Base-by-base conservation (phyloP, 2,329 filamentous ascomycete genomes). In the Xylaria sp. region DNA sequence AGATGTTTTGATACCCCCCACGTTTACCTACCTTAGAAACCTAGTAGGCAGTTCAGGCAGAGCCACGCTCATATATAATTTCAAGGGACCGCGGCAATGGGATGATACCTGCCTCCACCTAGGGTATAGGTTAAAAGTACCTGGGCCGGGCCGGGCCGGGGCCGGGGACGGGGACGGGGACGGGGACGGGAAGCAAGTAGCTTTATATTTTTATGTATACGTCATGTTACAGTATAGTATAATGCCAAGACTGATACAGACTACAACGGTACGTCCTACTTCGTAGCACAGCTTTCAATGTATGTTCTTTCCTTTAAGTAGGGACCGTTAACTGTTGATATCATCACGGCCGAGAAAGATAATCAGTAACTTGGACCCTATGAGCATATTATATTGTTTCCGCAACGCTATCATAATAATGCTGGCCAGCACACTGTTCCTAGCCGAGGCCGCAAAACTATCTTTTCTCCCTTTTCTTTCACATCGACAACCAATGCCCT, bases 1-100 rank as follows among this genome's bases (percentile, higher is more conserved):
- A 48, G 52, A 47, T 44, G 44, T 56, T 48, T 59, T 45, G 56
- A 59, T 61, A 61, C 50, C 52, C 56, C 47, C 21, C 29, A 11
- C 16, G 8, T 13, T 34, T 7, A 34, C 5, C 16, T 34, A 13
- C 16, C 6, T 26, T 26, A 6, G 6, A 26, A 34, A 34, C 29
- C 16, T 34, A 34, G 4, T 13, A 34, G 29, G 24, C 16, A 13
- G 29, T 13, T 11, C 29, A 13, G 8, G 29, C 29, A 13, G 29
- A 34, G 29, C 16, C 29, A 13, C 8, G 29, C 9, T 34, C 4
- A 9, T 7, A 34, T 13, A 34, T 34, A 7, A 7, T 34, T 34
- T 6, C 4, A 34, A 34, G 8, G 16, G 16, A 34, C 29, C 8
- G 29, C 29, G 16, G 29, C 29, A 13, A 7, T 34, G 3, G 29